Conservation (phyloP, 495 filamentous ascomycete genomes). For the Poronia punctata region DNA sequence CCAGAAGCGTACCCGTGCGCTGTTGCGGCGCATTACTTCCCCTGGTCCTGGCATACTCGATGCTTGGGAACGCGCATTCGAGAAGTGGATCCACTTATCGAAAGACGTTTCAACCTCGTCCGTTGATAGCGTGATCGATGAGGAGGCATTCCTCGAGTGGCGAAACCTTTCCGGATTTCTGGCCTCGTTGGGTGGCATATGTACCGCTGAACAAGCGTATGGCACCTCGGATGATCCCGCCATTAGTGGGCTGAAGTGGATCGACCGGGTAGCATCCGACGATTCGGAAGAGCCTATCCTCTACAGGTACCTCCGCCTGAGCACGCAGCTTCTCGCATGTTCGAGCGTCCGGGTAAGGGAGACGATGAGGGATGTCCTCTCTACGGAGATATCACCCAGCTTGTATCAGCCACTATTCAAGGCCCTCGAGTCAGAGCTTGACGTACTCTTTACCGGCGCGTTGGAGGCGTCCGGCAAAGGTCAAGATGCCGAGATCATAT, state of each 20-base stretch:
- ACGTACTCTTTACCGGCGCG: conserved; percentile 46
- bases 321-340: conserved; percentile 55
- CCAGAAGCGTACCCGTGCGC: conserved; percentile 51
- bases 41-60: conserved; percentile 54
- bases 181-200: conserved; percentile 57
- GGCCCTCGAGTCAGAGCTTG: conserved; percentile 54
- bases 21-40: conserved; percentile 52
- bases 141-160: conserved; percentile 53
- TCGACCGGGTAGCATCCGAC: conserved; percentile 52
- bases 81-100: conserved; percentile 51
- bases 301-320: conserved; percentile 52
- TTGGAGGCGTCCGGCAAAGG: conserved; percentile 43
- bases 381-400: conserved; percentile 50
- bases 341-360: conserved; percentile 55
- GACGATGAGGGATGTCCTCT: conserved; percentile 55
- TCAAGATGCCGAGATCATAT: conserved; percentile 52
- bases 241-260: conserved; percentile 53
- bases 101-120: conserved; percentile 49
- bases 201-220: conserved; percentile 52
- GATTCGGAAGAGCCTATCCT: conserved; percentile 51
- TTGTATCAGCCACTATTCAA: conserved; percentile 55
- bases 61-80: conserved; percentile 58
- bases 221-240: conserved; percentile 45
- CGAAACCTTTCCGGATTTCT: conserved; percentile 61
- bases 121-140: conserved; percentile 39